These are phyloP conservation scores for Microsporum ferrugineum DNA, from an alignment of 2,329 filamentous ascomycete species.

Conservation along the genomic window DNA sequence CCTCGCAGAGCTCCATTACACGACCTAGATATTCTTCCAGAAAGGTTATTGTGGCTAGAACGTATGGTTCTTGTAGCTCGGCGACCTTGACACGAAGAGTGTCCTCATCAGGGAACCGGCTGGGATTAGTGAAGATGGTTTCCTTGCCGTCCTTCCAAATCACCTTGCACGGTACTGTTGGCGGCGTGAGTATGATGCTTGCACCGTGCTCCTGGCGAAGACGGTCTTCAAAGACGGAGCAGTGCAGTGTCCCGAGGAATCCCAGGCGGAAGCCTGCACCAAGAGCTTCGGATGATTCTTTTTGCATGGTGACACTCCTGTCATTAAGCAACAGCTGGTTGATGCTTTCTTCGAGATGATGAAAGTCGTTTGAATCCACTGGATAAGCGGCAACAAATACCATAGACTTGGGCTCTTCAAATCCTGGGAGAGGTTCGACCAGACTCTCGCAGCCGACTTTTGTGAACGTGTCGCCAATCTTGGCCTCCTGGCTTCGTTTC, in stretches of 20 bases:
- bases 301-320: conserved; percentile 82
- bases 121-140: conserved; percentile 70
- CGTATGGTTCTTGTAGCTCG: conserved; percentile 61
- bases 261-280: conserved; percentile 90
- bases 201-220: conserved; percentile 87
- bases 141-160: conserved; percentile 67
- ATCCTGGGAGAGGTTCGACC: conserved; percentile 76
- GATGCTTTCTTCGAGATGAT: conserved; percentile 83
- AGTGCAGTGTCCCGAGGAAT: conserved; percentile 92
- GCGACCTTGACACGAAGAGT: conserved; percentile 43
- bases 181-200: conserved; percentile 92
- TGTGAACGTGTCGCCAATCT: conserved; percentile 92
- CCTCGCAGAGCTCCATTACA: conserved; percentile 89
- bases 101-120: conserved; percentile 71
- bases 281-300: conserved; percentile 86
- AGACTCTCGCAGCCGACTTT: conserved; percentile 61
- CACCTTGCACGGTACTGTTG: conserved; percentile 84
- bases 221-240: conserved; percentile 97
- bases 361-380: conserved; percentile 78
- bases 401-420: conserved; percentile 97
- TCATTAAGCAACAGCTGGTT: conserved; percentile 89
- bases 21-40: conserved; percentile 90
- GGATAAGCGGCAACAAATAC: conserved; percentile 97
- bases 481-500: conserved; percentile 91
- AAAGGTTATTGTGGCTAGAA: conserved; percentile 73